phyloP scores from a whole-genome alignment of 2,329 filamentous ascomycete species.

The Dactylellina leptospora region DNA sequence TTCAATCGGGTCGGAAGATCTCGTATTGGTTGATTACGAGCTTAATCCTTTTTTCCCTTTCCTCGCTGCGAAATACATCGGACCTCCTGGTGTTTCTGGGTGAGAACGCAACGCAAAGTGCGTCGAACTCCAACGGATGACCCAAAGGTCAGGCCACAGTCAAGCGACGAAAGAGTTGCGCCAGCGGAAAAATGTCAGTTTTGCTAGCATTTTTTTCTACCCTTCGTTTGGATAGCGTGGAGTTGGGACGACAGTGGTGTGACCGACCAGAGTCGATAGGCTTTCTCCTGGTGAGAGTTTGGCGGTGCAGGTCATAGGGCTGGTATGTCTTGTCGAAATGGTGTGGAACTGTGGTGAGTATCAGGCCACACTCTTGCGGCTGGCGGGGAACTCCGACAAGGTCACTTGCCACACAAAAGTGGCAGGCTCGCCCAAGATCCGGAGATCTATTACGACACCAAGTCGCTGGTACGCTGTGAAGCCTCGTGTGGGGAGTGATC shows the following conservation, averaged over 20 bases:
- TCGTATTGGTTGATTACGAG: constrained; percentile 11
- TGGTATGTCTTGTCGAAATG: too few species aligned
- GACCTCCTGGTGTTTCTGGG: neutral
- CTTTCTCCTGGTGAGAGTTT: neutral
- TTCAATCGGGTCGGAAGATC: constrained; percentile 29
- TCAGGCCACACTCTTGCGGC: constrained; percentile 34
- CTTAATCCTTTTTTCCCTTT: constrained; percentile 17
- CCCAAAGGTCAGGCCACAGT: constrained; percentile 44
- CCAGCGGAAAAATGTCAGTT: neutral
- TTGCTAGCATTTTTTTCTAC: too few species aligned
- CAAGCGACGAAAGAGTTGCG: constrained; percentile 25
- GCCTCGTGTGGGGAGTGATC: too few species aligned
- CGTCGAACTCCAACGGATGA: constrained; percentile 24
- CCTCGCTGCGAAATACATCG: too few species aligned
- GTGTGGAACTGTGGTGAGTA: constrained; percentile 40
- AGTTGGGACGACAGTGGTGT: constrained; percentile 48
- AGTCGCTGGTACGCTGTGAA: too few species aligned
- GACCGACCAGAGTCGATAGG: constrained; percentile 14
- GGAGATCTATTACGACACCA: too few species aligned
- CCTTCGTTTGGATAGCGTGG: constrained; percentile 27
- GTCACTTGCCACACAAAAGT: constrained; percentile 4
- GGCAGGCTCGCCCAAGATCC: too few species aligned
- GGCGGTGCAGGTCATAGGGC: too few species aligned
- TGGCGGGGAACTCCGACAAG: constrained; percentile 44
- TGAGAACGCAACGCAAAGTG: constrained; percentile 26